Evolutionary conservation across 2,329 filamentous ascomycete genomes (phyloP), one percentile per base, ranked within the genome.

Genomic region (Exophiala sp.): DNA sequence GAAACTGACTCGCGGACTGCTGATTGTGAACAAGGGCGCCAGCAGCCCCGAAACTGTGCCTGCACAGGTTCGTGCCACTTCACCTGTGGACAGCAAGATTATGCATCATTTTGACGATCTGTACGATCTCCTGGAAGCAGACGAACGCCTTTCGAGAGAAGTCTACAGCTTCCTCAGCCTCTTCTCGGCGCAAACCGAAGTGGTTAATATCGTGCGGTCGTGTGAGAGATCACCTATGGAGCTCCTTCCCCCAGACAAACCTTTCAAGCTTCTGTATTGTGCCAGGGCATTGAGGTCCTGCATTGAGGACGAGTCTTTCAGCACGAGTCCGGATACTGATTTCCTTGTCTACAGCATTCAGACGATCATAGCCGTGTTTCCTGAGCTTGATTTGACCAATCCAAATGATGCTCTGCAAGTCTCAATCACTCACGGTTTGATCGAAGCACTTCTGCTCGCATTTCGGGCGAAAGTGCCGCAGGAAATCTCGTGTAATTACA

Each of bases 81-180:
- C 77, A 71, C 29, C 76, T 1, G 74, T 97, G 2, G 88, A 97
- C 63, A 76, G 80, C 10, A 86, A 91, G 60, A 82, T 97, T 18
- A 72, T 93, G 58, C 77, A 82, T 50, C 86, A 94, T 65, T 95
- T 95, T 62, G 78, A 87, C 46, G 82, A 91, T 53, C 70, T 98
- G 19, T 95, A 93, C 76, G 78, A 81, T 37, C 85, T 91, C 61
- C 74, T 97, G 46, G 81, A 82, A 56, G 78, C 90, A 69, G 79
- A 86, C 38, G 82, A 90, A 51, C 74, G 71, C 43, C 70, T 88
- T 35, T 82, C 86, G 5, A 73, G 78, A 62, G 82, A 86, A 72
- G 82, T 89, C 9, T 87, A 83, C 63, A 71, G 78, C 42, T 88
- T 91, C 57, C 73, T 91, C 30, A 71, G 79, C 46, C 78, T 79